These are phyloP conservation scores for Blastobotrys attinorum DNA, from an alignment of 805 yeast genomes.

Conservation along the genomic window DNA sequence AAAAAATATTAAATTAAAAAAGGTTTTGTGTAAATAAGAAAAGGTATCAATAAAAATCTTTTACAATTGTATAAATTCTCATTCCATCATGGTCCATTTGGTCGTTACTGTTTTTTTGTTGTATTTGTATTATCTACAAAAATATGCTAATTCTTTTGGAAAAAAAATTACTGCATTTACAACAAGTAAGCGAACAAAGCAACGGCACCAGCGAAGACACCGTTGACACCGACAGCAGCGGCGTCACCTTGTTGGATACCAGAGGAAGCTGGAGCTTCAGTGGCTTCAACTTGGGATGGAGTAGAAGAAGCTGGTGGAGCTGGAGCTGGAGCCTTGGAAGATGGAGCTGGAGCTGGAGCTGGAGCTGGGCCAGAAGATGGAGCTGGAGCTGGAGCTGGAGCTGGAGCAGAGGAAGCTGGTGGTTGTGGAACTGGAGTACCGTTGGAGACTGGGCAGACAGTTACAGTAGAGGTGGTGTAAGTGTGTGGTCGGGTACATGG, in stretches of 20 bases:
- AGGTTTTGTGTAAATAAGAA: too few species aligned
- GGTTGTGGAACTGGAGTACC: neutral
- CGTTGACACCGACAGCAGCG: slow-evolving; percentile 2
- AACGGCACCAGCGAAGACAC: slow-evolving; percentile 3
- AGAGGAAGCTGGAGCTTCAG: neutral
- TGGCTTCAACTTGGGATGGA: neutral
- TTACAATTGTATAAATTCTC: too few species aligned
- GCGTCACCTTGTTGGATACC: slow-evolving; percentile 3
- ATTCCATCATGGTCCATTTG: too few species aligned
- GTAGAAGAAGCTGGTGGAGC: neutral
- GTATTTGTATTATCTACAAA: too few species aligned
- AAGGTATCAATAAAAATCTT: too few species aligned
- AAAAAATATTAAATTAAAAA: too few species aligned
- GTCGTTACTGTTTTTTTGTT: too few species aligned
- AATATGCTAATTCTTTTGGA: too few species aligned
- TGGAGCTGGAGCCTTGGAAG: neutral
- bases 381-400: neutral
- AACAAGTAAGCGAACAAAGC: slow-evolving; percentile 4
- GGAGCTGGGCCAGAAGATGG: neutral
- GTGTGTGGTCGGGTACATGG: slow-evolving; percentile 61
- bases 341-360: slow-evolving; percentile 1
- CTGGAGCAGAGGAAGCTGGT: neutral
- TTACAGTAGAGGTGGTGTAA: slow-evolving; percentile 1
- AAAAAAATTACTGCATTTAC: too few species aligned
- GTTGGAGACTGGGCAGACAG: neutral